A percentile compares a stretch with the other conserved stretches of the same genome.
These are phyloP conservation scores for Trametes sp. DNA, from an alignment of 1,284 basidiomycete species.

Conservation along the genomic window DNA sequence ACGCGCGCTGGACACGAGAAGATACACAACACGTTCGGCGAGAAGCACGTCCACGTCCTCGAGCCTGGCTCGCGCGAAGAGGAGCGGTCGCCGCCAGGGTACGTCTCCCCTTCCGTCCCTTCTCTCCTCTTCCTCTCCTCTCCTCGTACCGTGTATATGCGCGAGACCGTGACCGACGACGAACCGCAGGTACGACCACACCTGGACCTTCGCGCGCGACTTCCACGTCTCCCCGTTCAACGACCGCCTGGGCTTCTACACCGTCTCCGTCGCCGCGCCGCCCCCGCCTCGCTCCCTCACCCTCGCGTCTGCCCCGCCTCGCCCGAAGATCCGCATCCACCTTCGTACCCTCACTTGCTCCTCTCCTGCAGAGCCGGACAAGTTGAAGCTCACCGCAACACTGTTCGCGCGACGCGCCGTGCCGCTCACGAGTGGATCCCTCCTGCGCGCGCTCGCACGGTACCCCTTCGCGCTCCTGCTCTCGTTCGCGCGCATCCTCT, in stretches of 20 bases:
- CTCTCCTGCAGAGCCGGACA: constrained; percentile 32
- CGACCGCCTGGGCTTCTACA: constrained; percentile 75
- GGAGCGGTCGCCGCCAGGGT: constrained; percentile 47
- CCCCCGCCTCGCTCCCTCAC: constrained; percentile 48
- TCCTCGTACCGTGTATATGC: no score
- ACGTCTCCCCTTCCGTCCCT: constrained; percentile 24
- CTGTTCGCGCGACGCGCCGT: constrained; percentile 48
- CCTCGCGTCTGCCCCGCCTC: constrained; percentile 34
- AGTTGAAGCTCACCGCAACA: constrained; percentile 59
- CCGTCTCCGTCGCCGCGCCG: constrained; percentile 56
- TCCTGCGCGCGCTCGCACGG: constrained; percentile 53
- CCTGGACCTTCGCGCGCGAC: constrained; percentile 75
- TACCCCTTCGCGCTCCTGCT: constrained; percentile 68
- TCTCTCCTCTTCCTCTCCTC: not conserved
- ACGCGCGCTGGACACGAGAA: no score
- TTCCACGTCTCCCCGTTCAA: constrained; percentile 89
- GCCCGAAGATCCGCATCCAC: constrained; percentile 54
- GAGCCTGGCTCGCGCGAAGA: constrained; percentile 57
- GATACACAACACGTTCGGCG: constrained; percentile 84
- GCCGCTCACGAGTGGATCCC: constrained; percentile 51
- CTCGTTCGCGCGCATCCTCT: constrained; percentile 69
- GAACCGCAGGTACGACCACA: constrained; percentile 60
- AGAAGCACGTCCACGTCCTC: constrained; percentile 70
- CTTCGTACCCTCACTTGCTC: constrained; percentile 42
- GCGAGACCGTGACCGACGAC: not conserved